phyloP scores from a whole-genome alignment of 2,329 filamentous ascomycete species.

The Fusarium scirpi region DNA sequence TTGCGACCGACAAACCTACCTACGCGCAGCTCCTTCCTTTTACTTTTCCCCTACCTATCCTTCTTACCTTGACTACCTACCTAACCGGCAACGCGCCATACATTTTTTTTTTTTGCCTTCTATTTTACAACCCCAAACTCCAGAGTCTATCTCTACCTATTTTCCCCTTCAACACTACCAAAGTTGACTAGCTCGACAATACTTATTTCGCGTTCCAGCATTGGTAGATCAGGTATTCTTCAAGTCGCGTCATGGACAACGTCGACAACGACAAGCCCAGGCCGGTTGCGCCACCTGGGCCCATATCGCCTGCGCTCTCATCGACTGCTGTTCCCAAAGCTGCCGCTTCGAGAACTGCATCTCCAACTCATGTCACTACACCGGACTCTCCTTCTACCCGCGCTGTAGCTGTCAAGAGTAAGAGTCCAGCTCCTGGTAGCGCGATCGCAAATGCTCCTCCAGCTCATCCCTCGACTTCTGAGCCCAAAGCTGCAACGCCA shows the following conservation, averaged over 20 bases:
- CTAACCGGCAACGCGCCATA: slow-evolving; percentile 22
- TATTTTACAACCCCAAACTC: background rate
- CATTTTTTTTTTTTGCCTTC: background rate
- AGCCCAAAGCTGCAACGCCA: slow-evolving; percentile 14
- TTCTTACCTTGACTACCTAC: background rate
- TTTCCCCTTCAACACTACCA: background rate
- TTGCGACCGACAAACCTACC: slow-evolving; percentile 27
- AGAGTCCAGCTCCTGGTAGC: slow-evolving; percentile 29
- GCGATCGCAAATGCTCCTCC: slow-evolving; percentile 18
- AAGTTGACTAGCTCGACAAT: slow-evolving; percentile 1
- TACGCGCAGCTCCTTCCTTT: slow-evolving; percentile 31
- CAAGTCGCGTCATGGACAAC: slow-evolving; percentile 44
- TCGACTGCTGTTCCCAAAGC: slow-evolving; percentile 36
- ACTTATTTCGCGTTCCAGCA: slow-evolving; percentile 22
- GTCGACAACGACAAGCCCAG: slow-evolving; percentile 44
- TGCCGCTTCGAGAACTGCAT: slow-evolving; percentile 34
- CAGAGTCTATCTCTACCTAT: background rate
- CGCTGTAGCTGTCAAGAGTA: slow-evolving; percentile 33
- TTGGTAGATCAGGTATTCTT: slow-evolving; percentile 16
- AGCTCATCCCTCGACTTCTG: slow-evolving; percentile 14
- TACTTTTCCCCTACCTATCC: slow-evolving; percentile 5
- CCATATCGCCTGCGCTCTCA: slow-evolving; percentile 47
- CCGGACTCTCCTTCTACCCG: slow-evolving; percentile 41
- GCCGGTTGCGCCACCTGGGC: slow-evolving; percentile 45
- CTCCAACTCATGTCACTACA: slow-evolving; percentile 40